Conservation (phyloP, 78 protist genomes). For the Dictyostelium capitatum region DNA sequence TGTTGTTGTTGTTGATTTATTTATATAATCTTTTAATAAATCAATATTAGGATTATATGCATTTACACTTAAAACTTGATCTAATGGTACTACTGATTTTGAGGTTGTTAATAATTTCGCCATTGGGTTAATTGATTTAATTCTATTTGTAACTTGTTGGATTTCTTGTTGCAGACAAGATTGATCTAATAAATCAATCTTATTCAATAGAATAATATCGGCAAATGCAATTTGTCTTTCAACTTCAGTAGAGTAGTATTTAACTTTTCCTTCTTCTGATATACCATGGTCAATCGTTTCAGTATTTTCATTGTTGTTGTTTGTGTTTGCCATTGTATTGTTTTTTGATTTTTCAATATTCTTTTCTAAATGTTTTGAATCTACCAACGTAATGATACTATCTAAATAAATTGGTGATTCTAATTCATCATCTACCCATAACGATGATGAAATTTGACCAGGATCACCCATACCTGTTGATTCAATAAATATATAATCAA, state of each 20-base stretch:
- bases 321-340: not conserved
- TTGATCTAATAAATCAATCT: slow-evolving; percentile 79
- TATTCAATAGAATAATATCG: slow-evolving; percentile 84
- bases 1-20: not conserved
- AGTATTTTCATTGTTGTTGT: not conserved
- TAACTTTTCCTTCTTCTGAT: not conserved
- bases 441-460: slow-evolving; percentile 84
- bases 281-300: not conserved
- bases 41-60: slow-evolving; percentile 58
- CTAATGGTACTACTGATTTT: slow-evolving; percentile 38
- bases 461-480: slow-evolving; percentile 89
- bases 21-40: slow-evolving; percentile 13
- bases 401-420: slow-evolving; percentile 65
- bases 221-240: slow-evolving; percentile 88
- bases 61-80: slow-evolving; percentile 45
- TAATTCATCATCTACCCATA: slow-evolving; percentile 86
- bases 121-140: slow-evolving; percentile 72
- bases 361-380: slow-evolving; percentile 73
- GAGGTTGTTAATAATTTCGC: slow-evolving; percentile 29
- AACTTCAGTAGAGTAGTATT: slow-evolving; percentile 51
- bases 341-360: slow-evolving; percentile 48
- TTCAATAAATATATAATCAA: slow-evolving; percentile 87
- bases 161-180: not conserved
- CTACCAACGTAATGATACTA: slow-evolving; percentile 87
- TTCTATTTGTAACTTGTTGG: not conserved